phyloP scores from a whole-genome alignment of 805 yeast species.

The Saccharomycodes ludwigii region DNA sequence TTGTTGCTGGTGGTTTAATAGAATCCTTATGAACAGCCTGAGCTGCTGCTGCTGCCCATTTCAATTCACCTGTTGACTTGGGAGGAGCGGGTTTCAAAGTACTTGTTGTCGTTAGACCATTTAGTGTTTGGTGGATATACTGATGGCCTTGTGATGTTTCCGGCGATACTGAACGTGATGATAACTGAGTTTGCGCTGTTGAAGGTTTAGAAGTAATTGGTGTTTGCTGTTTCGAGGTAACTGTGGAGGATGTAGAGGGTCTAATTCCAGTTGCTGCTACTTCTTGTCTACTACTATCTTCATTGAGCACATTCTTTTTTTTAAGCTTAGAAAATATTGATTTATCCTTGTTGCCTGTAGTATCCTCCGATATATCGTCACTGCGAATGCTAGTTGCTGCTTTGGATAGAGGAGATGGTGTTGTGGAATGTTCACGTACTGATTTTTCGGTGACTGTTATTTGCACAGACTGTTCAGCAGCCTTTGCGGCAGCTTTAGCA shows the following conservation, averaged over 20 bases:
- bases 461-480: conserved; percentile 5
- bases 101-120: conserved; percentile 21
- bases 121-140: conserved; percentile 21
- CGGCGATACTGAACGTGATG: conserved; percentile 6
- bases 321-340: background rate
- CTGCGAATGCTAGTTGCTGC: background rate
- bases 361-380: background rate
- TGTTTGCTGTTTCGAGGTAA: conserved; percentile 4
- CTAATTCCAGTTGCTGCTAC: conserved; percentile 2
- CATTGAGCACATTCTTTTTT: background rate
- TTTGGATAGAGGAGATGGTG: background rate
- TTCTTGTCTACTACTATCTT: conserved; percentile 2
- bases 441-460: conserved; percentile 7
- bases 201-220: conserved; percentile 4
- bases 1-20: conserved; percentile 7
- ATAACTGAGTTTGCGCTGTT: conserved; percentile 3
- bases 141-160: conserved; percentile 15
- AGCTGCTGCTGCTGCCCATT: conserved; percentile 47
- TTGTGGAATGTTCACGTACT: conserved; percentile 4
- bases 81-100: conserved; percentile 39
- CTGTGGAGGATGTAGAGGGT: conserved; percentile 3
- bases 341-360: background rate
- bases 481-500: conserved; percentile 15
- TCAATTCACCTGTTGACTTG: conserved; percentile 40
- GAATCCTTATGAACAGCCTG: conserved; percentile 18